A percentile compares a stretch with the other conserved stretches of the same genome.
Evolutionary conservation across 768 basidiomycete species (phyloP).

Genomic region (Phanerodontia chrysosporium): DNA sequence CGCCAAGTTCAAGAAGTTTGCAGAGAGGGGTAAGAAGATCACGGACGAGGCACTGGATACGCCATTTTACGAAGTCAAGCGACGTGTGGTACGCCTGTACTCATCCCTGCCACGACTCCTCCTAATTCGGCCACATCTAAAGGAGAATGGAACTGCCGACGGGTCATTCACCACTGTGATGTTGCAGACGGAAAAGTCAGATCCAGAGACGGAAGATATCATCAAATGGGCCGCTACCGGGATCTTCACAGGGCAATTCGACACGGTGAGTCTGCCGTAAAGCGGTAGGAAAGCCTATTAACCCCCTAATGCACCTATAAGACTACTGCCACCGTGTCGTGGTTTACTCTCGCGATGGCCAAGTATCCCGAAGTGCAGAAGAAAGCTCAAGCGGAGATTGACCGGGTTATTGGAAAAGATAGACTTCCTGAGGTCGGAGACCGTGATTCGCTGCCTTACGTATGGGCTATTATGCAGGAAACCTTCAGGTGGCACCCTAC

Average conservation of each 20-base stretch:
- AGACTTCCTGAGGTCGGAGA: conserved; percentile 23
- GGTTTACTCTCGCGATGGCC: conserved; percentile 25
- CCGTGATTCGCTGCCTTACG: conserved; percentile 20
- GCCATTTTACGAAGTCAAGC: conserved; percentile 3
- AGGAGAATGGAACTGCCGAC: conserved; percentile 10
- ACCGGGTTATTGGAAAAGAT: conserved; percentile 19
- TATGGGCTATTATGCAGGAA: conserved; percentile 28
- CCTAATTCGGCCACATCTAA: too few species aligned
- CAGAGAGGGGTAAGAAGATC: neutral
- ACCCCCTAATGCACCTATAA: too few species aligned
- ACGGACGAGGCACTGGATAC: neutral
- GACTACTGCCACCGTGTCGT: neutral
- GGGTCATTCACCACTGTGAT: conserved; percentile 1
- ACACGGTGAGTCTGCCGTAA: conserved; percentile 7
- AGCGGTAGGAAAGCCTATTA: too few species aligned
- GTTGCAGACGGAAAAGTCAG: neutral
- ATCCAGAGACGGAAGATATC: neutral
- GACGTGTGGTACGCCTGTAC: neutral
- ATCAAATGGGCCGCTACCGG: conserved; percentile 1
- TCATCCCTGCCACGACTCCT: conserved; percentile 57
- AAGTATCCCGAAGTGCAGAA: conserved; percentile 23
- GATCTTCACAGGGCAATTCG: neutral
- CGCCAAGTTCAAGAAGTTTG: neutral
- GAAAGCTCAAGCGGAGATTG: conserved; percentile 26
- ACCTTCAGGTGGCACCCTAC: conserved; percentile 24